Conservation (phyloP, 2,329 filamentous ascomycete genomes). For the Aspergillus sclerotialis region DNA sequence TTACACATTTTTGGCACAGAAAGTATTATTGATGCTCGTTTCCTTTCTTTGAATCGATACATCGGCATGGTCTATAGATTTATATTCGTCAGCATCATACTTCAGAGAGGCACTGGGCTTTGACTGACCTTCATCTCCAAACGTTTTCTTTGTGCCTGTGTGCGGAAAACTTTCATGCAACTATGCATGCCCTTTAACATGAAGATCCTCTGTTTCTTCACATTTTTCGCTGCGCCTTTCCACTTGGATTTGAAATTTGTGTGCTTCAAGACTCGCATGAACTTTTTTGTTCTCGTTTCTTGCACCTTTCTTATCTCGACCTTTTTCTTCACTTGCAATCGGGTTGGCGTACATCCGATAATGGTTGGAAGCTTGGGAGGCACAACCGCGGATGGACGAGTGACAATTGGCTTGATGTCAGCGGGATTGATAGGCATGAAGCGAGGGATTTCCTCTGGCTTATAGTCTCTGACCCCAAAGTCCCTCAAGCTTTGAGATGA, state of each 20-base stretch:
- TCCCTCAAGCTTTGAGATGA: background rate
- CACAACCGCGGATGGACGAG: background rate
- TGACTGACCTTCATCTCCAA: slow-evolving; percentile 2
- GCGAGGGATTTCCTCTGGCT: no score
- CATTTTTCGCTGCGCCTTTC: slow-evolving; percentile 1
- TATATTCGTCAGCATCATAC: background rate
- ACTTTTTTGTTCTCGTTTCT: background rate
- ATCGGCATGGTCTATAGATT: slow-evolving; percentile 2
- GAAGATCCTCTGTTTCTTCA: background rate
- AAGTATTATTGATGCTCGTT: slow-evolving; percentile 3
- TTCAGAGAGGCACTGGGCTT: background rate
- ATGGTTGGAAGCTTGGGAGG: slow-evolving; percentile 2
- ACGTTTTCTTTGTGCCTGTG: slow-evolving; percentile 1
- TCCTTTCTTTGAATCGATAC: slow-evolving; percentile 5
- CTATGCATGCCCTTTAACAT: background rate
- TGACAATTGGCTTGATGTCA: slow-evolving; percentile 2
- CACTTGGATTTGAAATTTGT: background rate
- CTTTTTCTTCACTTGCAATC: background rate
- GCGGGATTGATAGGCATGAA: no score
- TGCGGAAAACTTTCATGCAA: slow-evolving; percentile 1
- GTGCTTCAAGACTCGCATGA: background rate
- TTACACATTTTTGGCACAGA: background rate
- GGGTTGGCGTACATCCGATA: slow-evolving; percentile 1
- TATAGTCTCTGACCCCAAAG: no score
- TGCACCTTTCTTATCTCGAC: background rate